Conservation (phyloP, 1,284 basidiomycete species). For the Sporisorium iseilematis-ciliati region DNA sequence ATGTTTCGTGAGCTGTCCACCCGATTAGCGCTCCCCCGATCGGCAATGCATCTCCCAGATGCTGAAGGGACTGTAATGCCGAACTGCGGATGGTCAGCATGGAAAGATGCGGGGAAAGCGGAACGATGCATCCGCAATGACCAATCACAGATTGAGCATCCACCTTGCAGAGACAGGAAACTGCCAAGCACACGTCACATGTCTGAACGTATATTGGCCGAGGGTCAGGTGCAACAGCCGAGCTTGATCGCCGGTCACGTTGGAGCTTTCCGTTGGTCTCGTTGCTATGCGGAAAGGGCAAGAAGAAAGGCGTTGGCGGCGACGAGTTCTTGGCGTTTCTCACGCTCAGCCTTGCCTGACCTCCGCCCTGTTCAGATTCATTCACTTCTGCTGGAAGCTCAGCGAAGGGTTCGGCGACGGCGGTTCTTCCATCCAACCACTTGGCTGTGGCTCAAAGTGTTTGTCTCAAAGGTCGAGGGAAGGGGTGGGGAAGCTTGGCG, state of each 20-base stretch:
- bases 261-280: background rate
- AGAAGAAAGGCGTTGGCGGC: background rate
- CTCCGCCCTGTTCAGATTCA: background rate
- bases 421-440: too few relatives aligned
- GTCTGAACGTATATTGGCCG: background rate
- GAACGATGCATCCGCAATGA: background rate
- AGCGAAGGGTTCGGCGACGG: background rate
- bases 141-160: background rate
- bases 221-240: background rate
- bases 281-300: background rate
- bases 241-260: slow-evolving; percentile 3
- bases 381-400: too few relatives aligned
- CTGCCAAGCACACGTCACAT: slow-evolving; percentile 9
- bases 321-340: slow-evolving; percentile 11
- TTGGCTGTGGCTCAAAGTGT: too few relatives aligned
- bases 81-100: background rate
- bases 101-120: background rate
- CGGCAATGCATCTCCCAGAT: background rate
- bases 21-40: background rate
- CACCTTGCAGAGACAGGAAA: background rate
- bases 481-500: slow-evolving; percentile 2
- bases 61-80: too few relatives aligned
- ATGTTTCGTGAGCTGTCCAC: too few relatives aligned
- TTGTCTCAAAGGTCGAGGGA: background rate
- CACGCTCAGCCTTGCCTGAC: slow-evolving; percentile 3